Evolutionary conservation across 176 grass and related monocot species (phyloP).

Genomic region (Avena atlantica): DNA sequence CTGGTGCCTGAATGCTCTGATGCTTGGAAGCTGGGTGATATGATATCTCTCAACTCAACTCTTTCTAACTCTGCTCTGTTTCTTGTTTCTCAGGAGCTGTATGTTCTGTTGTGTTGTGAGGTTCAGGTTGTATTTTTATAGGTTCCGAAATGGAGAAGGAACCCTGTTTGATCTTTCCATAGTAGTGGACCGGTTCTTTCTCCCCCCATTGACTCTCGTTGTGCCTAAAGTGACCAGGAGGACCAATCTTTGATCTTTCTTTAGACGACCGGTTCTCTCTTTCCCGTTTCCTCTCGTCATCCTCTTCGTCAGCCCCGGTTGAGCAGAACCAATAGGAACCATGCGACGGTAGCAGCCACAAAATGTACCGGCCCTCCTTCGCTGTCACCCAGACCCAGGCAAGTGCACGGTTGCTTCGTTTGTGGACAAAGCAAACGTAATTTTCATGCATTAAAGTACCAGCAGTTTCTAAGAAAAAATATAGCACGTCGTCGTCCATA

Average conservation of each 20-base stretch:
- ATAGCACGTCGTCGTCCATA: too few relatives aligned
- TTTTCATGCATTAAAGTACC: neutral
- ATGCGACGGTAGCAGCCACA: neutral
- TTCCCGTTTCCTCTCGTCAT: neutral
- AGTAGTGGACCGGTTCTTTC: neutral
- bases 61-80: neutral
- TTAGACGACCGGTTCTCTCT: neutral
- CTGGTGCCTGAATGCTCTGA: neutral
- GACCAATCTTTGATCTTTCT: too few relatives aligned
- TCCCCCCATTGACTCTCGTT: neutral
- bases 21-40: neutral
- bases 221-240: neutral
- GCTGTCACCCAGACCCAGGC: neutral
- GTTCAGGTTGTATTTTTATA: neutral
- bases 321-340: neutral
- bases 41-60: too few relatives aligned
- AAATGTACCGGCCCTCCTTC: neutral
- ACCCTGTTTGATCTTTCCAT: neutral
- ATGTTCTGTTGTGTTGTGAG: neutral
- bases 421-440: neutral
- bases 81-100: neutral
- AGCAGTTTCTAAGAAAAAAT: neutral
- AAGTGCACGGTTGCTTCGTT: neutral
- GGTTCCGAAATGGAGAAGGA: neutral
- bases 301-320: neutral